phyloP scores from a whole-genome alignment of 2,329 filamentous ascomycete species.

The Diaporthe humulicola region DNA sequence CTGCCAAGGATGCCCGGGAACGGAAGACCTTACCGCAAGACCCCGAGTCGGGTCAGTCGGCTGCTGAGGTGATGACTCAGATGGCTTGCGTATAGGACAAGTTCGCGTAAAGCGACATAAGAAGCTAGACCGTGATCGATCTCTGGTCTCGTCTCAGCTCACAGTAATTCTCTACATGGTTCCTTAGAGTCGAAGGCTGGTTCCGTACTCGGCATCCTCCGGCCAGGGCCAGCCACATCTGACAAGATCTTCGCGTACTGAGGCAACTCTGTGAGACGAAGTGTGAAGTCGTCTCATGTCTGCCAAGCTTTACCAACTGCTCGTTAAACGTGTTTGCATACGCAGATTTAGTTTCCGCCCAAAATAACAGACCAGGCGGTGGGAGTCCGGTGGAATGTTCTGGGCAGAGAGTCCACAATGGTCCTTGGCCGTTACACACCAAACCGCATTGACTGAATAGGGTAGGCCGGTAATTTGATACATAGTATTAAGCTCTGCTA shows the following conservation, averaged over 20 bases:
- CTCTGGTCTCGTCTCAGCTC: not conserved
- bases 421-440: not conserved
- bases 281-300: not conserved
- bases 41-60: conserved; percentile 4
- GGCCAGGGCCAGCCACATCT: not conserved
- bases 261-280: not conserved
- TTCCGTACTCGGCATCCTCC: not conserved
- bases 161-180: not conserved
- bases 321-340: not conserved
- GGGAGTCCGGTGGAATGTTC: not conserved
- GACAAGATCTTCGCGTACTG: not conserved
- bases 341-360: not conserved
- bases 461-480: conserved; percentile 4
- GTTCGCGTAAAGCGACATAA: not conserved
- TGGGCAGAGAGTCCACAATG: not conserved
- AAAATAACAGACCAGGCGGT: not conserved
- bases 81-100: not conserved
- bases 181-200: not conserved
- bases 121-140: not conserved
- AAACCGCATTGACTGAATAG: conserved; percentile 6
- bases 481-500: not conserved
- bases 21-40: not conserved
- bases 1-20: conserved; percentile 10
- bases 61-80: not conserved
- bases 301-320: conserved; percentile 1